Conservation (phyloP, 176 grass and related monocot genomes). For the Bothriochloa decipiens region DNA sequence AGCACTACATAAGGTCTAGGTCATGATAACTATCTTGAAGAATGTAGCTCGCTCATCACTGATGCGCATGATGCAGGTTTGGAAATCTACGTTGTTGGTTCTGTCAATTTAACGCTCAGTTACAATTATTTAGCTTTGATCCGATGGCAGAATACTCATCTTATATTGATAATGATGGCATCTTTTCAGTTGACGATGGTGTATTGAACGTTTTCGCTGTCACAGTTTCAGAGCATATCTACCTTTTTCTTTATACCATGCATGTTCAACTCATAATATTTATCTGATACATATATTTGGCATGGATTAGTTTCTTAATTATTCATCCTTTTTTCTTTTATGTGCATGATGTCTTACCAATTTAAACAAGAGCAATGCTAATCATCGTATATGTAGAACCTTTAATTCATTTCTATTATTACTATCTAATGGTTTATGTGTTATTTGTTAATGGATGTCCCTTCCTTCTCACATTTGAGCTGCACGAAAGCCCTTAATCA, state of each 20-base stretch:
- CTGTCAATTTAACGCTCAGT: constrained; percentile 58
- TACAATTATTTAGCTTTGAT: constrained; percentile 88
- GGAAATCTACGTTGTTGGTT: constrained; percentile 76
- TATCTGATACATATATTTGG: background rate
- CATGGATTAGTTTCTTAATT: constrained; percentile 36
- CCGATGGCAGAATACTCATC: constrained; percentile 75
- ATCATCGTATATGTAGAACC: constrained; percentile 56
- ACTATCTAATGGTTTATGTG: background rate
- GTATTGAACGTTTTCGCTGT: constrained; percentile 74
- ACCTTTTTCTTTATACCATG: background rate
- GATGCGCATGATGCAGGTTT: constrained; percentile 81
- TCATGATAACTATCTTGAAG: constrained; percentile 69
- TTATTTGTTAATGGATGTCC: background rate
- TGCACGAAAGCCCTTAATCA: constrained; percentile 72
- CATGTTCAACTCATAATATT: background rate
- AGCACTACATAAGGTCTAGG: constrained; percentile 73
- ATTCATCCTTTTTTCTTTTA: constrained; percentile 1
- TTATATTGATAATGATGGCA: constrained; percentile 69
- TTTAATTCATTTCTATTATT: background rate
- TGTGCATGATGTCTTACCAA: constrained; percentile 72
- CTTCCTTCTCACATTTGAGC: background rate
- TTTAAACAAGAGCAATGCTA: constrained; percentile 66
- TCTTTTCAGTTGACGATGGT: constrained; percentile 85
- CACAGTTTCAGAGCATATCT: constrained; percentile 67
- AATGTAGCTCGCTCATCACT: constrained; percentile 60